A percentile compares a stretch with the other conserved stretches of the same genome.
phyloP scores from a whole-genome alignment of 257 asterid genomes.

The Solanum ossicruentum region DNA sequence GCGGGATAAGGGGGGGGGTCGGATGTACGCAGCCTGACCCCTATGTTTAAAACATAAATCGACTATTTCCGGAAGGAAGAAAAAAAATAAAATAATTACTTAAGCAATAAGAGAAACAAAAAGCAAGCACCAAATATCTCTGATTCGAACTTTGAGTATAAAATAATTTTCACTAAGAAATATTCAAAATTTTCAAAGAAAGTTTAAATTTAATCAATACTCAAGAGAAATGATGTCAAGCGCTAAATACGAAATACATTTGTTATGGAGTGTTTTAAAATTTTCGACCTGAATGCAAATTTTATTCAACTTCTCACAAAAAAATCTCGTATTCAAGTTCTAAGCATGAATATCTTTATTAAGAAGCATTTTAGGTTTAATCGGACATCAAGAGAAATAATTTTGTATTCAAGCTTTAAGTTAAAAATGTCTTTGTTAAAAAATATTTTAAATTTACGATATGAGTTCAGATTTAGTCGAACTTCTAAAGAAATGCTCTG shows the following conservation, averaged over 20 bases:
- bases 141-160: neutral
- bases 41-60: no score
- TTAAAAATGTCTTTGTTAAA: neutral
- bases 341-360: no score
- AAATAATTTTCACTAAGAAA: neutral
- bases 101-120: neutral
- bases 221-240: neutral
- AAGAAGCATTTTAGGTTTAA: no score
- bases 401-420: neutral
- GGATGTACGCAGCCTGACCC: no score
- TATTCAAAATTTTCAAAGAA: rapidly evolving
- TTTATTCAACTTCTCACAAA: neutral
- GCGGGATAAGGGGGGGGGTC: no score
- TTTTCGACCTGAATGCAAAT: rapidly evolving
- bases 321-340: neutral
- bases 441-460: rapidly evolving
- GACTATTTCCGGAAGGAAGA: no score
- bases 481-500: neutral
- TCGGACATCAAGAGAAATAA: neutral
- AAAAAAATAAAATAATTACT: neutral
- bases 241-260: rapidly evolving
- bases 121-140: neutral
- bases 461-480: neutral
- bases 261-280: neutral
- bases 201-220: neutral